A percentile compares a stretch with the other conserved stretches of the same genome.
Evolutionary conservation across 1,139 yeast species (phyloP).

Genomic region (Eremothecium gossypii): DNA sequence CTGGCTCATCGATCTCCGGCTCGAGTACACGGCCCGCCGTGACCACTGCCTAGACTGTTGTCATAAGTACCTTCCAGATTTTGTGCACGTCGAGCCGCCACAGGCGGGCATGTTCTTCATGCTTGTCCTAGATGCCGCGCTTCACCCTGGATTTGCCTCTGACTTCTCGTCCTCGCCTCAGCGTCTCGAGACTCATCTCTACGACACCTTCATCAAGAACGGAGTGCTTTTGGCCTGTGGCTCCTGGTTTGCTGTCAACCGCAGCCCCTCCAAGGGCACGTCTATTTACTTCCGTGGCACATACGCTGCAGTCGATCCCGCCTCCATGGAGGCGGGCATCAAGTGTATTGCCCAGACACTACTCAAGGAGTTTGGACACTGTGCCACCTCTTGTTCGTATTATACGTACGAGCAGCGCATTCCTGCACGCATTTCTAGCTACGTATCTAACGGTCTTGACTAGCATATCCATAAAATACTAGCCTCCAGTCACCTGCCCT

Average conservation of each 20-base stretch:
- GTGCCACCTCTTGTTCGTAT: too few species aligned
- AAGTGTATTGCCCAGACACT: constrained; percentile 56
- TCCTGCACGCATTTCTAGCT: too few species aligned
- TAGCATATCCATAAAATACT: too few species aligned
- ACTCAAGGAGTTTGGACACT: constrained; percentile 11
- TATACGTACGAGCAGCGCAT: too few species aligned
- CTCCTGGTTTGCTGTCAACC: constrained; percentile 64
- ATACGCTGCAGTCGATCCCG: constrained; percentile 73
- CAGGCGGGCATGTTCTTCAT: constrained; percentile 95
- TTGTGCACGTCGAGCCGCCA: constrained; percentile 56
- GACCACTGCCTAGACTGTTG: constrained; percentile 66
- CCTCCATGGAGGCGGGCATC: constrained; percentile 49
- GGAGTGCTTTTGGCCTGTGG: constrained; percentile 83
- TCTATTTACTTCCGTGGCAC: constrained; percentile 79
- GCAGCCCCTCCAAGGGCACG: constrained; percentile 38
- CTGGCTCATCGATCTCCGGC: constrained; percentile 82
- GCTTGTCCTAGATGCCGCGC: constrained; percentile 60
- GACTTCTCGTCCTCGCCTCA: constrained; percentile 46
- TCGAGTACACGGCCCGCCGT: constrained; percentile 70
- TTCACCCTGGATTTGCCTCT: constrained; percentile 60
- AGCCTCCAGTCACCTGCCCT: too few species aligned
- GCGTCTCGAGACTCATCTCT: constrained; percentile 55
- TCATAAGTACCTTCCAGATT: constrained; percentile 48
- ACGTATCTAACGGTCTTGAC: too few species aligned
- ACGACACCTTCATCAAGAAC: constrained; percentile 51